phyloP scores from a whole-genome alignment of 331 rosid species.

The Quercus tomentella region DNA sequence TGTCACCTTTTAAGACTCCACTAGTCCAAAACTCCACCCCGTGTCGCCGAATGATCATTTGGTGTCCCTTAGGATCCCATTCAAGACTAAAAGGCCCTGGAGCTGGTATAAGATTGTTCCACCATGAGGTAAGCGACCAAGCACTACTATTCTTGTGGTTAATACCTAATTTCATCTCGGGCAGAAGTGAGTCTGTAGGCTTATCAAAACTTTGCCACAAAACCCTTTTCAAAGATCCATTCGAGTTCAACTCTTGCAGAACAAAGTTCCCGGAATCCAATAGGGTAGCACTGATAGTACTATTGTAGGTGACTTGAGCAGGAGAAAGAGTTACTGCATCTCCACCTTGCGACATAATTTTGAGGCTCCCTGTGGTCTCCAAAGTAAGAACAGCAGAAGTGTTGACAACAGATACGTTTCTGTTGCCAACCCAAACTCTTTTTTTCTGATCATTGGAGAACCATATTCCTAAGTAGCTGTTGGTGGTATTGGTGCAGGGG shows the following conservation, averaged over 20 bases:
- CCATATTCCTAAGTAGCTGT: background rate
- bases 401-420: conserved; percentile 2
- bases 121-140: background rate
- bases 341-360: background rate
- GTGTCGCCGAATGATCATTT: background rate
- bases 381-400: conserved; percentile 9
- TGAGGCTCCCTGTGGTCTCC: background rate
- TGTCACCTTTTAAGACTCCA: background rate
- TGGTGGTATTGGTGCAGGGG: background rate
- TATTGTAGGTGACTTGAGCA: background rate
- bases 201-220: conserved; percentile 17
- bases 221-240: background rate
- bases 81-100: conserved; percentile 8
- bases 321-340: background rate
- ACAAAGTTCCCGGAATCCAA: conserved; percentile 11
- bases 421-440: conserved; percentile 14
- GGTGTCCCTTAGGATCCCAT: conserved; percentile 2
- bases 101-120: background rate
- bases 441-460: background rate
- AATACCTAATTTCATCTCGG: conserved; percentile 5
- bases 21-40: conserved; percentile 5
- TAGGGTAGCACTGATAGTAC: background rate
- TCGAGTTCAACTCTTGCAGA: background rate
- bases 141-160: background rate
- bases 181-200: background rate